These are phyloP conservation scores for Turnera subulata DNA, from an alignment of 345 rosid species.

Conservation along the genomic window DNA sequence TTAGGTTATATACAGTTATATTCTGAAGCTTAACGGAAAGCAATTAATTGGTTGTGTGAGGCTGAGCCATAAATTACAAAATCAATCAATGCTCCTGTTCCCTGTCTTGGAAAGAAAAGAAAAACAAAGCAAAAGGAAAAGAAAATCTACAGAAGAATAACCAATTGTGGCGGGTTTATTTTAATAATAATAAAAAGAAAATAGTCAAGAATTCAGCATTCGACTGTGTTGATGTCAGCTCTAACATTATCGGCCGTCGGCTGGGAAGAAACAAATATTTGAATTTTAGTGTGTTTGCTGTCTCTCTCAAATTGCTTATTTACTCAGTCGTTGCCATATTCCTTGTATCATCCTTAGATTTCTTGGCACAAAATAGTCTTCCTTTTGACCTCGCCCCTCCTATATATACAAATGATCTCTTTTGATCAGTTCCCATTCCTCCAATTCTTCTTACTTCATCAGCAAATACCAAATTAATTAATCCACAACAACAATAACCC, in stretches of 20 bases:
- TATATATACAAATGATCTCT: not conserved
- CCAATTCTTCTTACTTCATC: not conserved
- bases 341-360: not conserved
- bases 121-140: not conserved
- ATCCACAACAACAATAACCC: not conserved
- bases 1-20: too few species aligned
- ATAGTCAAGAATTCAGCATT: conserved; percentile 26
- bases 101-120: too few species aligned
- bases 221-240: conserved; percentile 18
- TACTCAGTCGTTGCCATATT: not conserved
- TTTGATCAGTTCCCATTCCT: not conserved
- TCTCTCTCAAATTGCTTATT: not conserved
- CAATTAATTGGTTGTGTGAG: too few species aligned
- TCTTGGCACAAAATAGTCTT: not conserved
- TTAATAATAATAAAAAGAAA: not conserved
- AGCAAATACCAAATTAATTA: not conserved
- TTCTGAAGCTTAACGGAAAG: too few species aligned
- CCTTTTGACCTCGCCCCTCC: not conserved
- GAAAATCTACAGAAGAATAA: not conserved
- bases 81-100: not conserved
- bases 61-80: too few species aligned
- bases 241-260: conserved; percentile 20
- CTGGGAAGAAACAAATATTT: conserved; percentile 5
- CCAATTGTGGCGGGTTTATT: not conserved
- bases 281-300: not conserved